Evolutionary conservation across 345 rosid species (phyloP), one percentile per base, ranked within the genome.

Genomic region (Populus ilicifolia): DNA sequence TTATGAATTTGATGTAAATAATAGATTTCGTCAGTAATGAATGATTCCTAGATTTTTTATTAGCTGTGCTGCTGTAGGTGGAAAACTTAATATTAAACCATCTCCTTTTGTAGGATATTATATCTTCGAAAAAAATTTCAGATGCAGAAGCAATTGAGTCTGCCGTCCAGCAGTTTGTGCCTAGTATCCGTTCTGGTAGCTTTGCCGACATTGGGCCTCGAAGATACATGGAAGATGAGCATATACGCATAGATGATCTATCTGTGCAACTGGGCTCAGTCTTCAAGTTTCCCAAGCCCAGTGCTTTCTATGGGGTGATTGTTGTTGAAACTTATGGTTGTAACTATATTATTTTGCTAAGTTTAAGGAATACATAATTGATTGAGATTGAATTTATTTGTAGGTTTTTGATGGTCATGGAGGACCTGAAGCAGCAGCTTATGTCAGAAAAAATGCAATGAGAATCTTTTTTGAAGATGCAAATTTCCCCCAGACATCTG

Each of bases 361-460:
- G 41, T 4, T 30, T 17, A 8, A 29, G 69, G 69, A 35, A 2
- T 65, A 33, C 29, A 8, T 78, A 39, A 64, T 50, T 79, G 67
- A 78, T 72, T 16, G 66, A 39, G 59, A 48, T 68, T 80, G 66
- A 10, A 41, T 29, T 8, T 29, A 16, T 36, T 54, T 70, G 30
- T 77, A 89, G 94, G 88, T 94, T 48, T 94, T 92, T 81, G 97
- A 94, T 83, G 98, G 98, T 54, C 98, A 94, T 81, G 97, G 94
- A 66, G 98, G 98, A 74, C 90, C 94, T 11, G 97, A 88, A 82
- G 94, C 94, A 12, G 90, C 92, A n/a, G 89, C 91, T 8, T 89
- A 83, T 80, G 43, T 87, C 6, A 81, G 83, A 70, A 87, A 85
- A 75, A 87, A 91, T 76, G 86, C 78, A 3, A 75, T 82, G 44